Conservation (phyloP, 2,329 filamentous ascomycete genomes). For the Zymoseptoria passerinii region DNA sequence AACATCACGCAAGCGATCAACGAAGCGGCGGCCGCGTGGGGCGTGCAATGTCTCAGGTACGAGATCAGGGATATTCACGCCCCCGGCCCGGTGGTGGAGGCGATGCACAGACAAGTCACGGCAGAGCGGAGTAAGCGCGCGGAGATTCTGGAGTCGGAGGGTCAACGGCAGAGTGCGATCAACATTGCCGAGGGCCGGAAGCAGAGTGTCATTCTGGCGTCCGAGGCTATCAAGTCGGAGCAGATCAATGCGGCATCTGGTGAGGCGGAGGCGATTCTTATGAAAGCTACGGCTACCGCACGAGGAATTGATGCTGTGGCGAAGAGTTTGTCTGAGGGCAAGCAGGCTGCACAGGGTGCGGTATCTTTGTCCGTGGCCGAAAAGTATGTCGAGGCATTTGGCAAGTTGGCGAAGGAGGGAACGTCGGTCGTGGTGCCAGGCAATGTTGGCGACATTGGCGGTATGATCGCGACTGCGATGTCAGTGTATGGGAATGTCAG, state of each 20-base stretch:
- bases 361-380: slow-evolving; percentile 85
- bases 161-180: slow-evolving; percentile 93
- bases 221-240: slow-evolving; percentile 81
- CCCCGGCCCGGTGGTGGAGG: slow-evolving; percentile 82
- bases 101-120: slow-evolving; percentile 97
- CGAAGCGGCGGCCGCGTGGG: slow-evolving; percentile 94
- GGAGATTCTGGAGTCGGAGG: slow-evolving; percentile 94
- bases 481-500: slow-evolving; percentile 92
- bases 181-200: slow-evolving; percentile 98
- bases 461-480: slow-evolving; percentile 95
- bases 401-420: slow-evolving; percentile 84
- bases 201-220: slow-evolving; percentile 92
- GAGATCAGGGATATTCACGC: slow-evolving; percentile 98
- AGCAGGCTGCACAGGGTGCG: slow-evolving; percentile 69
- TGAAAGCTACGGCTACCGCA: slow-evolving; percentile 81
- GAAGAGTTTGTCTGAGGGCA: slow-evolving; percentile 51
- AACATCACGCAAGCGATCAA: slow-evolving; percentile 99
- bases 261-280: slow-evolving; percentile 85
- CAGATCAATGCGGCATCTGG: slow-evolving; percentile 87
- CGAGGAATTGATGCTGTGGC: slow-evolving; percentile 81
- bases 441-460: slow-evolving; percentile 90
- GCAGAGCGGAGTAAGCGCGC: slow-evolving; percentile 95
- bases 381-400: slow-evolving; percentile 96
- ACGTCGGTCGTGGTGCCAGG: slow-evolving; percentile 93
- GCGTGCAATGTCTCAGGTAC: slow-evolving; percentile 89